Conservation (phyloP, 495 filamentous ascomycete genomes). For the Mytilinidion resinicola region DNA sequence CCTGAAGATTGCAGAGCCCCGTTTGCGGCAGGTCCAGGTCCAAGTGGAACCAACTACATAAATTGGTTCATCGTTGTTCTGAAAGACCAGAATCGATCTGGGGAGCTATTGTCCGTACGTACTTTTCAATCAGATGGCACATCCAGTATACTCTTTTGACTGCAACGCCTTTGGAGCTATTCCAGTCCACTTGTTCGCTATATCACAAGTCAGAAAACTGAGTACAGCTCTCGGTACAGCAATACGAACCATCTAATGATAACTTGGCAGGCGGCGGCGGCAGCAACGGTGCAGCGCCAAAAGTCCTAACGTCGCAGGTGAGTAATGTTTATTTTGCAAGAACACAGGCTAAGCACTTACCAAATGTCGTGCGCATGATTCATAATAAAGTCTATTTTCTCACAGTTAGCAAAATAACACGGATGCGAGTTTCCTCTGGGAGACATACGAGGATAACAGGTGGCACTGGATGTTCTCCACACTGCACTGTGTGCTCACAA, state of each 20-base stretch:
- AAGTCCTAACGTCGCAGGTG: constrained; percentile 42
- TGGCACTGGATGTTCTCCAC: constrained; percentile 54
- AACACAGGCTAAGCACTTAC: constrained; percentile 28
- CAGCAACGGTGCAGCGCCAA: constrained; percentile 49
- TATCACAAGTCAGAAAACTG: constrained; percentile 5
- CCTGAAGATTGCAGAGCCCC: constrained; percentile 46
- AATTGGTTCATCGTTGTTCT: not conserved
- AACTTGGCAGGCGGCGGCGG: constrained; percentile 49
- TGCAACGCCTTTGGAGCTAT: constrained; percentile 43
- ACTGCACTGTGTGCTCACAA: constrained; percentile 47
- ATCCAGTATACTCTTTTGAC: constrained; percentile 54
- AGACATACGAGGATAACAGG: constrained; percentile 46
- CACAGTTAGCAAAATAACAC: not conserved
- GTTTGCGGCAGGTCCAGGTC: constrained; percentile 52
- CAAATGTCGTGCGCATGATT: constrained; percentile 44
- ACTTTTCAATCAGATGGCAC: constrained; percentile 55
- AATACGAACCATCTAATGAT: constrained; percentile 44
- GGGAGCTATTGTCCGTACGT: constrained; percentile 10
- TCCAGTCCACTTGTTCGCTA: constrained; percentile 45
- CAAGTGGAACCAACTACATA: constrained; percentile 44
- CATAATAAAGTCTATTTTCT: constrained; percentile 46
- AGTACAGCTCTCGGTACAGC: not conserved
- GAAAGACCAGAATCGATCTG: not conserved
- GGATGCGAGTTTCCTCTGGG: not conserved
- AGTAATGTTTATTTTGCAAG: not conserved